Base-by-base conservation (phyloP, 768 basidiomycete genomes). In the Coprinellus micaceus region DNA sequence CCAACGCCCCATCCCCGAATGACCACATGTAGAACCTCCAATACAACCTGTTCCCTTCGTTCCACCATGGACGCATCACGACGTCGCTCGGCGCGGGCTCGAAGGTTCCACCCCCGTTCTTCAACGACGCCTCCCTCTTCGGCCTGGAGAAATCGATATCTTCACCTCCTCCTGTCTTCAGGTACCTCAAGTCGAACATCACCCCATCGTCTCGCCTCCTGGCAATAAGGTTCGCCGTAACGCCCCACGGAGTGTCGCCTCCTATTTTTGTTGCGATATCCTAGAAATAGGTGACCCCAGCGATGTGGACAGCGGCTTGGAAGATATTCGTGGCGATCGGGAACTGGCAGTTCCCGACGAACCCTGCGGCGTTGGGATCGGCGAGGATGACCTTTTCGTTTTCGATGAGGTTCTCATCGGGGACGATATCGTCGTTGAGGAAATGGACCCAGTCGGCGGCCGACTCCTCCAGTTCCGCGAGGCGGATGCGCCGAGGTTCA, bases 111-210 rank as follows among this genome's bases (percentile, higher is more conserved):
- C 71, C 63, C 2, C 71, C 69, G 19, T 64, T 57, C 10, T 58
- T 55, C 33, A 78, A 53, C 40, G 72, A 76, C 29, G 62, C 69
- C 19, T 71, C 63, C 12, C 80, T 72, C 56, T 81, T 82, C 57
- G 65, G 66, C 17, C 75, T 70, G 57, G 81, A 82, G 60, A 79
- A 84, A 61, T 85, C 79, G 12, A 85, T 82, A 37, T 86, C 82
- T 57, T 86, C 84, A 0, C 83, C 84, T 2, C 84, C 82, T 0
- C 83, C 82, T 3, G 83, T 86, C 68, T 82, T 84, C 2, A 83
- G 85, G 60, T 82, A 85, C 4, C 62, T 64, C 17, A 72, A 63
- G 59, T 78, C 72, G 61, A 72, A 86, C 41, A 62, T 60, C n/a
- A 84, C 71, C 0, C 69, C 74, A 44, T 83, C 82, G 2, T 69